A percentile compares a stretch with the other conserved stretches of the same genome.
phyloP scores from a whole-genome alignment of 306 rosid species.

The Lagenaria siceraria region DNA sequence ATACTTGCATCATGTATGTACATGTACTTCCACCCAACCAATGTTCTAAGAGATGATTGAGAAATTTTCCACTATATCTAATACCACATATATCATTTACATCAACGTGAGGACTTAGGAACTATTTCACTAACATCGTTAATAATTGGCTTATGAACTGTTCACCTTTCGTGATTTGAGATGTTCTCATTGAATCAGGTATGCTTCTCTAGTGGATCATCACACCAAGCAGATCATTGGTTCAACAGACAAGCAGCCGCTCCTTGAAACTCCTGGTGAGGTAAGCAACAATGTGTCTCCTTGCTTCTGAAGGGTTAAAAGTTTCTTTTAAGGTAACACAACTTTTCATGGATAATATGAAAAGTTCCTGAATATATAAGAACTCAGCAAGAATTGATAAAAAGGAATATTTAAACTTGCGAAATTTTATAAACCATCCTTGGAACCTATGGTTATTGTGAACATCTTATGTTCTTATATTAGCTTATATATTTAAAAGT shows the following conservation, averaged over 20 bases:
- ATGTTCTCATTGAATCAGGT: constrained; percentile 26
- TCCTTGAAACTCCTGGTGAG: constrained; percentile 94
- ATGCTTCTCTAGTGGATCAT: constrained; percentile 32
- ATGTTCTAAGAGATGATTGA: not conserved
- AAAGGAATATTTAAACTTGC: not conserved
- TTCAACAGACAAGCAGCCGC: constrained; percentile 71
- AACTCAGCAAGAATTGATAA: not conserved
- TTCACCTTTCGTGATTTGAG: not conserved
- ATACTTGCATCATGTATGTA: not conserved
- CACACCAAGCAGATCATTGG: constrained; percentile 39
- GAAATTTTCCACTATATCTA: not conserved
- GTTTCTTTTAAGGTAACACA: not conserved
- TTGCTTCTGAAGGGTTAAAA: not conserved
- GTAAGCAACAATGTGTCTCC: constrained; percentile 17
- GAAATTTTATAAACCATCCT: not conserved
- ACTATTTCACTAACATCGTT: not conserved
- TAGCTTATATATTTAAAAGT: not conserved
- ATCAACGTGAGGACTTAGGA: not conserved
- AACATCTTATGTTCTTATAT: not conserved
- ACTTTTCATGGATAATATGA: not conserved
- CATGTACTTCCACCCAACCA: not conserved
- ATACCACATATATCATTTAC: not conserved
- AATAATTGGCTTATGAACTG: not conserved
- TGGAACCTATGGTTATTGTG: not conserved
- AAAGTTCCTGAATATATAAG: not conserved